Base-by-base conservation (phyloP, 441 rosid genomes). In the Pelargonium citronellum region DNA sequence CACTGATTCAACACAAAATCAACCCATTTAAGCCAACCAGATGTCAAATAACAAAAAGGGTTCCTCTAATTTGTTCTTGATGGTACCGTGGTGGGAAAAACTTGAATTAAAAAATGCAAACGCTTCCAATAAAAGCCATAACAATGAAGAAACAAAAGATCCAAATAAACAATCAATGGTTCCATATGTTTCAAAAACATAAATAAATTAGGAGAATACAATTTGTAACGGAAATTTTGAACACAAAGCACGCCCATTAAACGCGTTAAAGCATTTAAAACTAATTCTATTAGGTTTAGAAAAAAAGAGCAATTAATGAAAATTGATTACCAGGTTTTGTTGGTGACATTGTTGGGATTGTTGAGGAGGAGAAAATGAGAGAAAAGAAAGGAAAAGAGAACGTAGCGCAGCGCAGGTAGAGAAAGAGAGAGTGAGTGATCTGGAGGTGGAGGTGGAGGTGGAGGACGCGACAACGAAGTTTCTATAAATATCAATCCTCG, bases 361-460 rank as follows among this genome's bases (percentile, higher is more conserved):
- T 55, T 67, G 64, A 58, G 39, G 73, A 70, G 72, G 17, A 61
- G 53, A 43, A 34, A 16, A 15, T 44, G 74, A 68, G 44, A 60
- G 70, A 67, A 47, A 10, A 17, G 60, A 57, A 16, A 16, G 62
- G 62, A 78, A 78, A 70, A 57, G 79, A 78, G 77, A 69, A 73
- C 68, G 71, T 57, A 8, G 62, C 43, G 43, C 10, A 39, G 10
- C 43, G 43, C 7, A 37, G 41, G 41, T 6, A 37, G 41, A 37
- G 41, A 39, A 39, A 39, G 43, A 39, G 43, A 39, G 43, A 39
- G 43, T 39, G 9, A 39, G 43, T 39, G 43, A 39, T 39, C 43
- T 39, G 43, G 43, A 39, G 43, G 43, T 39, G 43, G 43, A 39
- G 43, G 43, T 39, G 43, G 43, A 39, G 43, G 43, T 39, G 43